A percentile compares a stretch with the other conserved stretches of the same genome.
Evolutionary conservation across 345 rosid species (phyloP).

Genomic region (Ailanthus altissimus): DNA sequence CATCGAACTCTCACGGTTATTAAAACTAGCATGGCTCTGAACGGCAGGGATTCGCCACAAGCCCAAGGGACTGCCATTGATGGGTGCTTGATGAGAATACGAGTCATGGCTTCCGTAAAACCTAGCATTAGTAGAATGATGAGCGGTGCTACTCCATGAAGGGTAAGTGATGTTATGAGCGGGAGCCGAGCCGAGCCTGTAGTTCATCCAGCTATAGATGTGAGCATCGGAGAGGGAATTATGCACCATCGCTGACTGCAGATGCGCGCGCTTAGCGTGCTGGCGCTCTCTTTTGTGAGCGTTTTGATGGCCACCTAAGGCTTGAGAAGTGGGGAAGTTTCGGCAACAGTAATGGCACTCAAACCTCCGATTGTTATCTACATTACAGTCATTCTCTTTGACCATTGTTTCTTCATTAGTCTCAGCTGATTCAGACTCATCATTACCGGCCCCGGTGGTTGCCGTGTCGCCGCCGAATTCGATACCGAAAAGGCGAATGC

Average conservation of each 20-base stretch:
- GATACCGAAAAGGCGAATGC: slow-evolving; percentile 85
- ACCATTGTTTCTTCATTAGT: slow-evolving; percentile 37
- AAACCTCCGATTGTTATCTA: slow-evolving; percentile 62
- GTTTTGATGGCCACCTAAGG: slow-evolving; percentile 98
- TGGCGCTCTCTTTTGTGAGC: slow-evolving; percentile 99
- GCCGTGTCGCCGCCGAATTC: slow-evolving; percentile 51
- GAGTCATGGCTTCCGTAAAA: slow-evolving; percentile 49
- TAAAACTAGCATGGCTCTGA: slow-evolving; percentile 33
- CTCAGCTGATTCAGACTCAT: slow-evolving; percentile 35
- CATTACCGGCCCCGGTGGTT: slow-evolving; percentile 17
- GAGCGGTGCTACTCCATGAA: slow-evolving; percentile 50
- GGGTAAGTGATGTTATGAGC: slow-evolving; percentile 46
- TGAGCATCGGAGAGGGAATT: slow-evolving; percentile 53
- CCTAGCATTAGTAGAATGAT: slow-evolving; percentile 34
- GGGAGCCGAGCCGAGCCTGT: slow-evolving; percentile 46
- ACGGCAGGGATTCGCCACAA: slow-evolving; percentile 71
- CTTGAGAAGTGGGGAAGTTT: slow-evolving; percentile 98
- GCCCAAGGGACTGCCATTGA: slow-evolving; percentile 74
- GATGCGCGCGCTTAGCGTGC: slow-evolving; percentile 82
- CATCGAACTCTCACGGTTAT: slow-evolving; percentile 39
- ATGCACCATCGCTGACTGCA: slow-evolving; percentile 68
- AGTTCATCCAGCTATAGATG: slow-evolving; percentile 56
- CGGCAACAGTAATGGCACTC: slow-evolving; percentile 96
- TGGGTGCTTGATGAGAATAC: slow-evolving; percentile 50
- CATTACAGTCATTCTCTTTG: slow-evolving; percentile 36